Evolutionary conservation across 345 rosid genomes (phyloP).

Genomic region (Citrus reticulata): DNA sequence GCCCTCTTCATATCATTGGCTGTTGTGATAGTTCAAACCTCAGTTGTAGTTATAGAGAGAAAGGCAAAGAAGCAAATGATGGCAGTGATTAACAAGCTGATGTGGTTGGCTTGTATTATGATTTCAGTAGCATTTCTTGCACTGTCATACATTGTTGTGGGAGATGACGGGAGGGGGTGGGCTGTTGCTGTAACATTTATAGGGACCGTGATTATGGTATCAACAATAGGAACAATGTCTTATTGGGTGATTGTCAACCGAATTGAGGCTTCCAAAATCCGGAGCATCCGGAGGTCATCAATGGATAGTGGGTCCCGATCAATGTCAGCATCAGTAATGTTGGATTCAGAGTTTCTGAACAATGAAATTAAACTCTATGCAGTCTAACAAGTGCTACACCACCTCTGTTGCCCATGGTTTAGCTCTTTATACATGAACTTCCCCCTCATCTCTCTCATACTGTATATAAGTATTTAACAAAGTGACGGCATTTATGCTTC

Average conservation of each 20-base stretch:
- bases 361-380: conserved; percentile 74
- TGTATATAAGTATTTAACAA: conserved; percentile 11
- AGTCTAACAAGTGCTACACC: conserved; percentile 33
- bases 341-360: conserved; percentile 59
- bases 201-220: conserved; percentile 71
- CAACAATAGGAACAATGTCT: conserved; percentile 86
- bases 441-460: background rate
- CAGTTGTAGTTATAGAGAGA: conserved; percentile 79
- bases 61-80: conserved; percentile 78
- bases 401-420: background rate
- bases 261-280: conserved; percentile 47
- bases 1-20: conserved; percentile 94
- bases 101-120: conserved; percentile 93
- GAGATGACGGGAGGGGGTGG: conserved; percentile 47
- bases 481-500: conserved; percentile 1
- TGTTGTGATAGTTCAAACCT: conserved; percentile 94
- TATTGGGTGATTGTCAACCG: conserved; percentile 79
- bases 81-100: conserved; percentile 87
- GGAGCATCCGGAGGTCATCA: conserved; percentile 42
- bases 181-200: conserved; percentile 53
- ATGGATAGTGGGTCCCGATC: conserved; percentile 46
- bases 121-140: conserved; percentile 82
- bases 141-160: conserved; percentile 72
- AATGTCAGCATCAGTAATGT: conserved; percentile 45
- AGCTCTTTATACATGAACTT: background rate